A percentile compares a stretch with the other conserved stretches of the same genome.
Evolutionary conservation across 1,139 yeast genomes (phyloP).

Genomic region (Blastobotrys aristatus): DNA sequence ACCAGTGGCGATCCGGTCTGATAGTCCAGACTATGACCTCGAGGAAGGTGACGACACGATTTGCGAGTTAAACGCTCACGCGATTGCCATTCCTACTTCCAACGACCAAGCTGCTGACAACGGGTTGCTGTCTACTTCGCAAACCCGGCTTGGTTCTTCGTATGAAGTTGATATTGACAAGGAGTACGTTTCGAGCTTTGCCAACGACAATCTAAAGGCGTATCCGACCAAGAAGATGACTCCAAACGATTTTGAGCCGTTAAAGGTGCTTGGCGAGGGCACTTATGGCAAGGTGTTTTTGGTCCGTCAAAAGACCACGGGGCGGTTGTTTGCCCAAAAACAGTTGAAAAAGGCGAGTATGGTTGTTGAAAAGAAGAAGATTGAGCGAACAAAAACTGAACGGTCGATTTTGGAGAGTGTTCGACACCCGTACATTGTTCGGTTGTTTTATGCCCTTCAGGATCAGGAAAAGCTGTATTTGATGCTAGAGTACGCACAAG

Average conservation of each 20-base stretch:
- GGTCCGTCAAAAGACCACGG: slow-evolving; percentile 62
- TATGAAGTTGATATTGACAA: slow-evolving; percentile 44
- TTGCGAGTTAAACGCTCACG: background rate
- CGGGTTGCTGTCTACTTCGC: background rate
- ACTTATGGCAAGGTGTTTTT: slow-evolving; percentile 86
- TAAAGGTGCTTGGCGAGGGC: slow-evolving; percentile 84
- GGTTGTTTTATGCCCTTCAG: slow-evolving; percentile 83
- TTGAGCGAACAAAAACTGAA: slow-evolving; percentile 67
- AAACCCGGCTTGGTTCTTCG: slow-evolving; percentile 40
- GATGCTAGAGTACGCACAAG: slow-evolving; percentile 81
- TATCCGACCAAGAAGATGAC: slow-evolving; percentile 26
- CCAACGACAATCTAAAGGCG: slow-evolving; percentile 15
- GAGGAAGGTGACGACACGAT: slow-evolving; percentile 4
- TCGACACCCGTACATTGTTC: slow-evolving; percentile 84
- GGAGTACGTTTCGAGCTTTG: slow-evolving; percentile 32
- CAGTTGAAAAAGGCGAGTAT: slow-evolving; percentile 79
- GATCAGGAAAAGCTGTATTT: slow-evolving; percentile 75
- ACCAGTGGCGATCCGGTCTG: background rate
- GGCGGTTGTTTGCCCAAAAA: slow-evolving; percentile 79
- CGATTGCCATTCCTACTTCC: background rate
- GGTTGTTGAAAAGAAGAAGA: slow-evolving; percentile 44
- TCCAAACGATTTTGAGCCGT: slow-evolving; percentile 63
- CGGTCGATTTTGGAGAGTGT: slow-evolving; percentile 63
- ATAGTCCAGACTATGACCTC: background rate
- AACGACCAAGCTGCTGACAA: background rate